These are phyloP conservation scores for Termitomyces sp. DNA, from an alignment of 768 basidiomycete genomes.

Conservation along the genomic window DNA sequence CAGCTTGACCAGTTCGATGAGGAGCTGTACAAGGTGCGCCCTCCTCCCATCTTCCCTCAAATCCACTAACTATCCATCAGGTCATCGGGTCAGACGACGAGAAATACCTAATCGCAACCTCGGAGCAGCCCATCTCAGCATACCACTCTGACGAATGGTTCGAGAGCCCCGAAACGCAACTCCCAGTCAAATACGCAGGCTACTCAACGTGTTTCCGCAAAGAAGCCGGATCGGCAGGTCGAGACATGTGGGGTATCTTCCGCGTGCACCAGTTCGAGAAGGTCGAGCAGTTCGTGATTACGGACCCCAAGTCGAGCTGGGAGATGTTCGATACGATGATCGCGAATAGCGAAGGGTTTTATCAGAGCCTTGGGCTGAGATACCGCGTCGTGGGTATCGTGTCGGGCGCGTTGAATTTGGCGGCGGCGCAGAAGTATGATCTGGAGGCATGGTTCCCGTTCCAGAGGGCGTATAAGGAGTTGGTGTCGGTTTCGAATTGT, in stretches of 20 bases:
- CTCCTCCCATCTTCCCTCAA: neutral
- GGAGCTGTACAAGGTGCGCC: constrained; percentile 86
- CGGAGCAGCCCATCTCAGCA: constrained; percentile 97
- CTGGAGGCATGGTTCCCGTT: constrained; percentile 99
- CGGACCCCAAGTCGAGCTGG: constrained; percentile 93
- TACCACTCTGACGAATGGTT: constrained; percentile 98
- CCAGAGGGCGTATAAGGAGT: constrained; percentile 94
- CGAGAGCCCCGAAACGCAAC: constrained; percentile 85
- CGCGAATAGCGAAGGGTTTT: constrained; percentile 88
- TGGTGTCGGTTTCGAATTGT: constrained; percentile 97
- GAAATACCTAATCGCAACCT: constrained; percentile 98
- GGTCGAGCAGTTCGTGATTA: constrained; percentile 95
- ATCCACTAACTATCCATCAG: constrained; percentile 30
- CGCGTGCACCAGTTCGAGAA: constrained; percentile 99
- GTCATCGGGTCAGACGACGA: constrained; percentile 90
- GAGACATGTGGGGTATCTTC: constrained; percentile 99
- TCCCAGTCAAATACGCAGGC: constrained; percentile 89
- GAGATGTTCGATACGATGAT: constrained; percentile 92
- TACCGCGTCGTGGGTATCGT: constrained; percentile 95
- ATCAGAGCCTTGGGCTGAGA: constrained; percentile 89
- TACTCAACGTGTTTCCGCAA: constrained; percentile 98
- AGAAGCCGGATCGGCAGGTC: constrained; percentile 95
- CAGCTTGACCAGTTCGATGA: constrained; percentile 99
- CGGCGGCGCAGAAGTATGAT: constrained; percentile 96
- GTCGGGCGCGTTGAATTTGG: constrained; percentile 94